Evolutionary conservation across 192 early-diverging fungal species (phyloP), one percentile per base, ranked within the genome.

Genomic region (Coemansia sp.): DNA sequence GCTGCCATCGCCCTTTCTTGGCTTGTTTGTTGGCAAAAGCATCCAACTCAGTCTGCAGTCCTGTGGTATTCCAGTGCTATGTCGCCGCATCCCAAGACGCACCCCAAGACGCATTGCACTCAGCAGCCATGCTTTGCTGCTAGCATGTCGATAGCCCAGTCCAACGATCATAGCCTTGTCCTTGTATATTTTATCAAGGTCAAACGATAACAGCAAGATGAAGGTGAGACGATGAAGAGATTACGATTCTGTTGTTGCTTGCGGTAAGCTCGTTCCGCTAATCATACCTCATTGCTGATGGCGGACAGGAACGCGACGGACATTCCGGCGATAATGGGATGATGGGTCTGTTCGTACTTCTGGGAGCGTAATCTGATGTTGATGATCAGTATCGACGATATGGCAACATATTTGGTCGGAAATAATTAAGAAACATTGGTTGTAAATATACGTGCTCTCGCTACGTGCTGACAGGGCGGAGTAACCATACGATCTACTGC

Each of bases 1-100:
- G n/a, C n/a, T n/a, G n/a, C 33, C 37, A 13, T 54, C 57, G 20
- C 33, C 53, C 19, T 65, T 67, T 44, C 36, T 11, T 15, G 48
- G 2, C 61, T 79, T 79, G 33, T 73, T 65, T n/a, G 76, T 79
- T 13, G 76, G 70, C 37, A 79, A 50, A 55, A 79, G 53, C 76
- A 79, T 79, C 67, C 76, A 67, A 60, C 76, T 79, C 31, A 73
- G 60, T 54, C 27, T 58, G 54, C 67, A 64, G 63, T 52, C 59
- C 14, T 62, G 55, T 3, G 76, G 76, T 6, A 75, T 62, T 23
- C 10, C 42, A 1, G 45, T 42, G 44, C 65, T 64, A 58, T 62
- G 38, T 30, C 11, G 19, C 8, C 54, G 28, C 1, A 22, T 29
- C 14, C 62, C 50, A 29, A 64, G 37, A 53, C 55, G 15, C 22